A percentile compares a stretch with the other conserved stretches of the same genome.
These are phyloP conservation scores for Thermothelomyces thermophilus DNA, from an alignment of 2,329 filamentous ascomycete species.

Conservation along the genomic window DNA sequence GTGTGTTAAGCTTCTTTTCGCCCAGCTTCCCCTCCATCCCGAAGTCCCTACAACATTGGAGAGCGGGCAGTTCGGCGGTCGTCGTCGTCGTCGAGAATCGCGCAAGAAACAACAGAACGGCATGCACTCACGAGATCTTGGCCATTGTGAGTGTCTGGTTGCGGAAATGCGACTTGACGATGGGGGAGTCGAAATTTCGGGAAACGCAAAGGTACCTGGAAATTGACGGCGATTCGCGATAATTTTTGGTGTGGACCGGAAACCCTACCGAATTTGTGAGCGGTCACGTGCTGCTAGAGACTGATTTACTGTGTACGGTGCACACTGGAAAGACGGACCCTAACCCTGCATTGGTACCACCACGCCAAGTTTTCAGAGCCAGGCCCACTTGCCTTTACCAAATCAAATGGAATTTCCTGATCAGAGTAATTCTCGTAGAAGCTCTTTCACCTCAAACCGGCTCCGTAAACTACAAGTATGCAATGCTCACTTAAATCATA, in stretches of 20 bases:
- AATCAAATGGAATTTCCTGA: no score
- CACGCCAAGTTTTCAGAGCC: no score
- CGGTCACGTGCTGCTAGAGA: conserved; percentile 21
- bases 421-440: no score
- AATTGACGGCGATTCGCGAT: conserved; percentile 26
- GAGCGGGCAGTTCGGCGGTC: conserved; percentile 12
- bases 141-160: conserved; percentile 51
- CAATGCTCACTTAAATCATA: not conserved
- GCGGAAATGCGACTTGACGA: conserved; percentile 27
- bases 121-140: conserved; percentile 53
- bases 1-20: not conserved
- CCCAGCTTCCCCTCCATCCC: conserved; percentile 12
- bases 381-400: no score
- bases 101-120: conserved; percentile 16
- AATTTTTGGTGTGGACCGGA: conserved; percentile 28
- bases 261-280: conserved; percentile 26
- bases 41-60: conserved; percentile 1
- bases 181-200: conserved; percentile 27
- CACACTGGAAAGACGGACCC: conserved; percentile 3
- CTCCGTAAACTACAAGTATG: no score
- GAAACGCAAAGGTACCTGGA: conserved; percentile 20
- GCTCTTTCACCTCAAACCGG: no score
- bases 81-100: conserved; percentile 14
- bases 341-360: conserved; percentile 11
- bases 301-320: no score